These are phyloP conservation scores for Russula sp. DNA, from an alignment of 768 basidiomycete genomes.

Conservation along the genomic window DNA sequence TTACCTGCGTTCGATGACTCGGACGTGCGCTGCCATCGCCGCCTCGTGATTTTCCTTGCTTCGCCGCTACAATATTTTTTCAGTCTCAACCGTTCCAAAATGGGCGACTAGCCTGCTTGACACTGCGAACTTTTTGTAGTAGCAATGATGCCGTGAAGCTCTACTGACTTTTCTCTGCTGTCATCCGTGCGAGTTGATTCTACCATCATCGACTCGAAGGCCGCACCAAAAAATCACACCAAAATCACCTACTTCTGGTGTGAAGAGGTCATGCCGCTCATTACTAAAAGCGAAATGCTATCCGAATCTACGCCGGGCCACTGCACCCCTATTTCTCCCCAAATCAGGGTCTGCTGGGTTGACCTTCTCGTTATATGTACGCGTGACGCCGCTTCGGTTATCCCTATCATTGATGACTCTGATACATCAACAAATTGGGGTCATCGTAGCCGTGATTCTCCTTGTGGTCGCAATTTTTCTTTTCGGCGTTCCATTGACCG, in stretches of 20 bases:
- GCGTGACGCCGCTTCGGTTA: conserved; percentile 1
- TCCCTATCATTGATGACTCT: conserved; percentile 6
- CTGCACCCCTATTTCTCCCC: conserved; percentile 22
- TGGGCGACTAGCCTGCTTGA: conserved; percentile 6
- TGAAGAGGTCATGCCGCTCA: background rate
- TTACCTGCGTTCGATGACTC: background rate
- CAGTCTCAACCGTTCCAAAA: background rate
- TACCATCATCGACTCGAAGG: background rate
- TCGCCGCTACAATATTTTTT: background rate
- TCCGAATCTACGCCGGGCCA: background rate
- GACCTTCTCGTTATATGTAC: conserved; percentile 32
- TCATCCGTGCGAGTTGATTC: conserved; percentile 4
- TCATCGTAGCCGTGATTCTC: conserved; percentile 27
- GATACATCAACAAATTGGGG: conserved; percentile 5
- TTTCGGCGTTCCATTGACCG: conserved; percentile 32
- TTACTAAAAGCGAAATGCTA: conserved; percentile 9
- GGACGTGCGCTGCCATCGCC: background rate
- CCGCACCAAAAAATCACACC: background rate
- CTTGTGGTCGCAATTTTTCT: conserved; percentile 31
- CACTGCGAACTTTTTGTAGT: background rate
- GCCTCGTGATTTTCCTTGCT: background rate
- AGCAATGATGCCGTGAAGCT: conserved; percentile 7
- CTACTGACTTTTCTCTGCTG: background rate
- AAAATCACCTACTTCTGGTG: background rate
- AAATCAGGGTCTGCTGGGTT: conserved; percentile 23